Base-by-base conservation (phyloP, 768 basidiomycete species). In the Lentinula edodes region DNA sequence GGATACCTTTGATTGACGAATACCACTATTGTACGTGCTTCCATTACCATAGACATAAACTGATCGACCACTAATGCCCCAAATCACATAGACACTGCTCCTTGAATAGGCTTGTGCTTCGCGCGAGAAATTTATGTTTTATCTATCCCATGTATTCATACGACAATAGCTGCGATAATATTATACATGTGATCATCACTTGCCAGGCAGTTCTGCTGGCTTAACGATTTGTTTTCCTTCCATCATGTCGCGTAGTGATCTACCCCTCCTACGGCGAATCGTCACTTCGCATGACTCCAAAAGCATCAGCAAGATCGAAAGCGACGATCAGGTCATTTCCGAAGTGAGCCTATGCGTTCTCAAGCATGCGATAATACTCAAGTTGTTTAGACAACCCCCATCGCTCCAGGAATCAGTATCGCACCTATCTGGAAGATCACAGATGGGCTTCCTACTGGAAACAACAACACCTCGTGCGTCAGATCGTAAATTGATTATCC, bases 1-100 rank as follows among this genome's bases (percentile, higher is more conserved):
- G 93, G 92, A 85, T 94, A 64, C 93, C 91, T 18, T 75, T 94
- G 70, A 90, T 94, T 63, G 86, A 94, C 70, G 90, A 91, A 69
- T 94, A 94, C 75, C 88, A 94, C 76, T 94, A 94, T 79, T 94
- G 92, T 92, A 69, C 63, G 92, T 41, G 28, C n/a, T 41, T 6
- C 20, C 15, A 28, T 28, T 28, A 28, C 28, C 28, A 28, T 28
- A 28, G 28, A 28, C 28, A 28, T 28, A 28, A 28, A 28, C 32
- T 39, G 38, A 9, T 34, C 34, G 41, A 18, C 2, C 12, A 57
- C 39, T 43, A n/a, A 35, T 1, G 54, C 32, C 34, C 55, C 60
- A 38, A 39, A 36, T 38, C 13, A 34, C 41, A 28, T 15, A 73
- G 73, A 73, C 62, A 73, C 81, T 65, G 78, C 81, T 51, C 76